A percentile compares a stretch with the other conserved stretches of the same genome.
These are phyloP conservation scores for Chlorella sp. DNA, from an alignment of 139 green algal genomes.

Conservation along the genomic window DNA sequence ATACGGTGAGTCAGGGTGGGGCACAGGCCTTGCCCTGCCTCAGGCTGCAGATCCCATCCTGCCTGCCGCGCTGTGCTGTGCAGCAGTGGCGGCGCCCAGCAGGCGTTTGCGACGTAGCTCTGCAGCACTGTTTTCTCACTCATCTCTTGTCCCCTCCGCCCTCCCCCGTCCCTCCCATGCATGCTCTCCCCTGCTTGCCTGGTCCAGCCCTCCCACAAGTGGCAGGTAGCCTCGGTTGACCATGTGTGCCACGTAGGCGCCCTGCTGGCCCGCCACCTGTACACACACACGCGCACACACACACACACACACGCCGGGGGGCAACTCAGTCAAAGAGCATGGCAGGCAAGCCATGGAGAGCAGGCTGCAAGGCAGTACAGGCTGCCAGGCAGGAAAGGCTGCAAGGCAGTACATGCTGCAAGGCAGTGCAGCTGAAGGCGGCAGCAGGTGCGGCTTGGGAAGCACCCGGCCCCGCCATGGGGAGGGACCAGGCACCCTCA, in stretches of 20 bases:
- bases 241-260: constrained; percentile 64
- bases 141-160: not conserved
- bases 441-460: not conserved
- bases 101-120: too few relatives aligned
- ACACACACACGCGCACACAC: too few relatives aligned
- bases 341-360: not conserved
- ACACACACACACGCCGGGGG: too few relatives aligned
- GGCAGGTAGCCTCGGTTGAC: constrained; percentile 58
- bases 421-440: not conserved
- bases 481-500: not conserved
- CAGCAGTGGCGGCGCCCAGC: not conserved
- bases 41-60: not conserved
- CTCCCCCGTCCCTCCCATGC: not conserved
- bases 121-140: not conserved
- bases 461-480: too few relatives aligned
- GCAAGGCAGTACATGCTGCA: not conserved
- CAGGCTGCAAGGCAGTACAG: too few relatives aligned
- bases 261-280: constrained; percentile 66
- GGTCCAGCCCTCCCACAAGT: not conserved
- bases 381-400: not conserved
- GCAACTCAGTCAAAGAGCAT: too few relatives aligned
- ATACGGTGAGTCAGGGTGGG: not conserved
- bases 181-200: not conserved
- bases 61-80: not conserved
- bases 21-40: not conserved